Evolutionary conservation across 495 filamentous ascomycete genomes (phyloP).

Genomic region (Pyrenopolyporus hunteri): DNA sequence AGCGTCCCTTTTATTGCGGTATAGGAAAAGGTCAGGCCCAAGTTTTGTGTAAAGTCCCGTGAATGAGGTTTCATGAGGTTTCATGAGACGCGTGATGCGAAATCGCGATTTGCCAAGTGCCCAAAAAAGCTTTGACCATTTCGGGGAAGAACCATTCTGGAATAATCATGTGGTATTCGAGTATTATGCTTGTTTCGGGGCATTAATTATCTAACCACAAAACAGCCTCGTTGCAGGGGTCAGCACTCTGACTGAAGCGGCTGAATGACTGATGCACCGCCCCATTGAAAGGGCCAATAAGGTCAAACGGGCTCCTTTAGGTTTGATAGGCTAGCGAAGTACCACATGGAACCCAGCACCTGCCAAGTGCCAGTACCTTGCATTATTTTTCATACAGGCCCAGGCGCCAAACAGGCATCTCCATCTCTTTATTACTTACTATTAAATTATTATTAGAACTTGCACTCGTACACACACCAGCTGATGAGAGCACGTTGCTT

Average conservation of each 20-base stretch:
- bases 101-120: conserved; percentile 33
- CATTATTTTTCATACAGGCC: no score
- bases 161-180: conserved; percentile 28
- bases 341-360: no score
- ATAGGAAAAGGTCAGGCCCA: conserved; percentile 21
- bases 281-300: conserved; percentile 12
- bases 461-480: conserved; percentile 13
- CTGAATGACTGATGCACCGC: conserved; percentile 37
- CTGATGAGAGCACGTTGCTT: conserved; percentile 27
- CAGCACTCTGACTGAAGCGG: conserved; percentile 13
- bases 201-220: conserved; percentile 7
- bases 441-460: conserved; percentile 32
- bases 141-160: no score
- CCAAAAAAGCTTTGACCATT: background rate
- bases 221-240: conserved; percentile 5
- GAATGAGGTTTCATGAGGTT: conserved; percentile 31
- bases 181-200: conserved; percentile 21
- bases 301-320: no score
- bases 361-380: no score
- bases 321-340: no score
- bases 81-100: conserved; percentile 43
- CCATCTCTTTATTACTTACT: no score
- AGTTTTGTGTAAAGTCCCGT: conserved; percentile 32
- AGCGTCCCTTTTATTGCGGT: conserved; percentile 12
- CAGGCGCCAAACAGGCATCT: background rate